Evolutionary conservation across 2,329 filamentous ascomycete genomes (phyloP).

Genomic region (Stachybotrys echinatus): DNA sequence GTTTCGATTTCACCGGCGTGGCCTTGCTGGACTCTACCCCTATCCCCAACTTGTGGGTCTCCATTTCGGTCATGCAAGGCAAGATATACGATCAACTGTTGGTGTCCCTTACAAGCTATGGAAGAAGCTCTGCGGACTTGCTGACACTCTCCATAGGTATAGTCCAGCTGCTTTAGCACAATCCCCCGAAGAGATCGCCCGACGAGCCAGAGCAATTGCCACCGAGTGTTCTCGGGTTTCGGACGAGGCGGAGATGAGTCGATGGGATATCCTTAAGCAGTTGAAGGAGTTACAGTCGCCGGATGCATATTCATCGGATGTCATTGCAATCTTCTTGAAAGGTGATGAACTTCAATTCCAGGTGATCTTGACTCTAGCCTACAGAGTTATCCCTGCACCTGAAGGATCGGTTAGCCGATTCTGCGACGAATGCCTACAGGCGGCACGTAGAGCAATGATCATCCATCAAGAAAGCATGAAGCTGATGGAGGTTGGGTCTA

Average conservation of each 20-base stretch:
- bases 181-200: conserved; percentile 32
- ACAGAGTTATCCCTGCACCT: conserved; percentile 44
- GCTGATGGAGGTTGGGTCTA: conserved; percentile 31
- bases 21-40: conserved; percentile 20
- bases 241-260: conserved; percentile 25
- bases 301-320: conserved; percentile 28
- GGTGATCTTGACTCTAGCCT: conserved; percentile 44
- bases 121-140: background rate
- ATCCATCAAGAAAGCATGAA: conserved; percentile 40
- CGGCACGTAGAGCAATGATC: conserved; percentile 42
- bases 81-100: conserved; percentile 50
- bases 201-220: conserved; percentile 32
- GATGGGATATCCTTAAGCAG: conserved; percentile 28
- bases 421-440: conserved; percentile 41
- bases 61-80: conserved; percentile 50
- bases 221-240: conserved; percentile 31
- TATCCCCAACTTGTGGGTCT: conserved; percentile 49
- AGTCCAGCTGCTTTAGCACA: conserved; percentile 39
- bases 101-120: conserved; percentile 4
- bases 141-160: conserved; percentile 33
- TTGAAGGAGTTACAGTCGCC: conserved; percentile 32
- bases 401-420: conserved; percentile 37
- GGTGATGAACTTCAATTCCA: conserved; percentile 43
- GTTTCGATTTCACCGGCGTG: conserved; percentile 36
- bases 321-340: conserved; percentile 38